Evolutionary conservation across 306 rosid species (phyloP).

Genomic region (Chamaecrista fasciculata): DNA sequence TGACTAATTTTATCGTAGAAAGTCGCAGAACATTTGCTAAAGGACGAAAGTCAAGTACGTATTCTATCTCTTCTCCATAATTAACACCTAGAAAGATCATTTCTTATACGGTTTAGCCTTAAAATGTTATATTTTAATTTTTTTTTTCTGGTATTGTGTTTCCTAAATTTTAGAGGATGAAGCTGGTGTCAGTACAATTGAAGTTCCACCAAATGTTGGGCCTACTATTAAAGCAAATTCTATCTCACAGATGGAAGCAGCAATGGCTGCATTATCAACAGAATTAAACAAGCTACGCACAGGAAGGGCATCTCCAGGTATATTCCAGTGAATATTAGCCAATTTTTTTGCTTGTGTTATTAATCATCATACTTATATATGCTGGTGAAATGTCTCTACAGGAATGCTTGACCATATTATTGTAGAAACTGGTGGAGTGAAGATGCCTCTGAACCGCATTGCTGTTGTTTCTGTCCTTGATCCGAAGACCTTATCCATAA

Average conservation of each 20-base stretch:
- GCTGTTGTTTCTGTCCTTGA: conserved; percentile 90
- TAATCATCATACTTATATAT: not conserved
- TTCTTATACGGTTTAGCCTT: conserved; percentile 6
- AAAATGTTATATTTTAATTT: not conserved
- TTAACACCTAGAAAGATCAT: not conserved
- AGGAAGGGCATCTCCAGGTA: conserved; percentile 96
- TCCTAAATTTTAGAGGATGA: conserved; percentile 60
- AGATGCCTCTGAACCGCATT: conserved; percentile 75
- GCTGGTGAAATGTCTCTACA: conserved; percentile 33
- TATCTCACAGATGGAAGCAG: conserved; percentile 80
- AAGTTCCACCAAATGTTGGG: conserved; percentile 57
- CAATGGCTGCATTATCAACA: conserved; percentile 61
- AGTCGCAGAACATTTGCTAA: conserved; percentile 84
- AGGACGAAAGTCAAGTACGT: conserved; percentile 80
- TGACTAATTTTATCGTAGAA: conserved; percentile 41
- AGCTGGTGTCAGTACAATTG: conserved; percentile 45
- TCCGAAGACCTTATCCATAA: conserved; percentile 75
- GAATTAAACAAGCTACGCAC: conserved; percentile 78
- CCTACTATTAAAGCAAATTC: conserved; percentile 71
- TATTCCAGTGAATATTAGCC: no score
- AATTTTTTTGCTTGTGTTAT: not conserved
- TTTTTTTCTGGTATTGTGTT: conserved; percentile 7
- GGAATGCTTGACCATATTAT: conserved; percentile 98
- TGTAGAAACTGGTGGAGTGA: conserved; percentile 75
- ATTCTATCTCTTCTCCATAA: not conserved